phyloP scores from a whole-genome alignment of 2,329 filamentous ascomycete genomes.

The Fusarium sp. region DNA sequence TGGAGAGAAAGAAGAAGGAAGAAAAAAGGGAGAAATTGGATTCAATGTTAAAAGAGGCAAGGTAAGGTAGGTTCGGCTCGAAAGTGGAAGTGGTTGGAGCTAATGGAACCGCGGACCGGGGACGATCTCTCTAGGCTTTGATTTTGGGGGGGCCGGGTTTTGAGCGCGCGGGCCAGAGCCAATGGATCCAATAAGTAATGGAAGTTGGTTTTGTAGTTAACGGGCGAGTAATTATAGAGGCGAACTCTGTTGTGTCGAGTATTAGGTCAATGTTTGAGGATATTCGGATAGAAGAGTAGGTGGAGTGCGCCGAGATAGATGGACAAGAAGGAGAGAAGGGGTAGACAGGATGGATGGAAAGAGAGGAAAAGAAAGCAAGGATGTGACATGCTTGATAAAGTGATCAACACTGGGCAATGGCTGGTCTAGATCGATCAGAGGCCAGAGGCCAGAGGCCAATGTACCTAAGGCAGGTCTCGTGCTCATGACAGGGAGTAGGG shows the following conservation, averaged over 20 bases:
- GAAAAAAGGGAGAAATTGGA: constrained; percentile 32
- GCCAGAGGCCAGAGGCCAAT: too few relatives aligned
- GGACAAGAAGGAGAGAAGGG: constrained; percentile 4
- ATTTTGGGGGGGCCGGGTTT: constrained; percentile 1
- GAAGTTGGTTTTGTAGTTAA: not conserved
- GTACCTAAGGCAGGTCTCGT: constrained; percentile 19
- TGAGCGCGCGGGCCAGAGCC: constrained; percentile 7
- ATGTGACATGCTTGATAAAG: constrained; percentile 26
- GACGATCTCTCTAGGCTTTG: constrained; percentile 20
- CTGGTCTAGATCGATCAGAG: constrained; percentile 33
- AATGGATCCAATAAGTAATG: not conserved
- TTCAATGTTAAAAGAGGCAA: constrained; percentile 28
- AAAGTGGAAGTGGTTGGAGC: constrained; percentile 20
- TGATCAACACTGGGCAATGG: constrained; percentile 14
- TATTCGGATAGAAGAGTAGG: not conserved
- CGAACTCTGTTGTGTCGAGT: not conserved
- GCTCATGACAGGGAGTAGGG: constrained; percentile 21
- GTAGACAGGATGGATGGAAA: not conserved
- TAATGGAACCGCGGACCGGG: constrained; percentile 33
- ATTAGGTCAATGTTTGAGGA: not conserved
- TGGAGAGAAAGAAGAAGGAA: not conserved
- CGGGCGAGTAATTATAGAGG: not conserved
- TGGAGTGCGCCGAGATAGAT: not conserved
- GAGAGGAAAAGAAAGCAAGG: constrained; percentile 7
- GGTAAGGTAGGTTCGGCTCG: constrained; percentile 19